phyloP scores from a whole-genome alignment of 805 yeast species.

The Zygosaccharomyces rouxii region DNA sequence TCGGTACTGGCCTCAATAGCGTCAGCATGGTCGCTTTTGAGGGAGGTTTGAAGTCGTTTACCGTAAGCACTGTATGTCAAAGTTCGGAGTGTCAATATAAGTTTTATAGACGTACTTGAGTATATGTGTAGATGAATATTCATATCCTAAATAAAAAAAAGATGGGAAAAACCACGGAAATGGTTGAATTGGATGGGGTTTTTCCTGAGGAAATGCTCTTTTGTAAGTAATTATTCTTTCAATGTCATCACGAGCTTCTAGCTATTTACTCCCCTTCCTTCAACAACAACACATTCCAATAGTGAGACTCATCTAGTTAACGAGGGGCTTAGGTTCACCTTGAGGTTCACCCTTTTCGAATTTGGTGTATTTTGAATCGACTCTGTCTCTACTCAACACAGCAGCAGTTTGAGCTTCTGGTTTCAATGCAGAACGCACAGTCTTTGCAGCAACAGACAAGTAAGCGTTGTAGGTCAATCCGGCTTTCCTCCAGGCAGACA shows the following conservation, averaged over 20 bases:
- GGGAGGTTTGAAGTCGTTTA: not conserved
- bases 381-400: conserved; percentile 59
- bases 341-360: conserved; percentile 62
- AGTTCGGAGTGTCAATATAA: not conserved
- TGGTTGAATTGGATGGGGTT: not conserved
- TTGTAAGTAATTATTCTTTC: not conserved
- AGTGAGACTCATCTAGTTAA: conserved; percentile 18
- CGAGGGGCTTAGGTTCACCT: conserved; percentile 36
- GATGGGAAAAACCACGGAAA: not conserved
- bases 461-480: conserved; percentile 78
- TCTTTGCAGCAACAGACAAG: conserved; percentile 83
- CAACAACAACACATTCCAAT: conserved; percentile 3
- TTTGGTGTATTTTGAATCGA: conserved; percentile 71
- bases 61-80: not conserved
- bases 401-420: conserved; percentile 73
- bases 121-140: conserved; percentile 5
- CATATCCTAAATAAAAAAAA: not conserved
- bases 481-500: conserved; percentile 63
- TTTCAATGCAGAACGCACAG: conserved; percentile 84
- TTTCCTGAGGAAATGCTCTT: not conserved
- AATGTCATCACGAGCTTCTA: not conserved
- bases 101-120: conserved; percentile 6
- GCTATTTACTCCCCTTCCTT: not conserved
- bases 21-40: not conserved
- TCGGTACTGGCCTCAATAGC: conserved; percentile 3